Percentiles rank a stretch among this genome's conserved stretches.
Evolutionary conservation across 2,329 filamentous ascomycete species (phyloP).

Genomic region (Raffaelea albimanens): DNA sequence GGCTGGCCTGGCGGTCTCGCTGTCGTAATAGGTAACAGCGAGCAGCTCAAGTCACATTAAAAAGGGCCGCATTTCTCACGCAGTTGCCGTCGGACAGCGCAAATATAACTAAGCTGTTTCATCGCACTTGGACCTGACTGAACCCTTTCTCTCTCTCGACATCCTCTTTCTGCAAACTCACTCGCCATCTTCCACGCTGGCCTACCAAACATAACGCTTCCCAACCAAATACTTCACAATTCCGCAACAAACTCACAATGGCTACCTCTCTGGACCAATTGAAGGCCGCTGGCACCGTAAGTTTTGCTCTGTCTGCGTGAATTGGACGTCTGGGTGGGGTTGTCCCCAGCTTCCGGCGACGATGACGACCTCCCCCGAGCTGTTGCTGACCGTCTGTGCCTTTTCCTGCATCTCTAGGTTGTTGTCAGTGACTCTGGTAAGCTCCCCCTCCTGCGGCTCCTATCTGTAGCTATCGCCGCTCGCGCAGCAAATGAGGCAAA

Average conservation of each 20-base stretch:
- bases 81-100: too few relatives aligned
- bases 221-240: conserved; percentile 4
- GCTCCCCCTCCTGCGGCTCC: conserved; percentile 19
- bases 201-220: background rate
- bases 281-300: conserved; percentile 91
- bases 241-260: conserved; percentile 42
- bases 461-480: background rate
- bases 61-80: too few relatives aligned
- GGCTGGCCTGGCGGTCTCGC: too few relatives aligned
- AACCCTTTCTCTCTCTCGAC: background rate
- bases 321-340: too few relatives aligned
- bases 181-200: too few relatives aligned
- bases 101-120: too few relatives aligned
- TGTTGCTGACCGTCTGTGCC: conserved; percentile 14
- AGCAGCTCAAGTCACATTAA: too few relatives aligned
- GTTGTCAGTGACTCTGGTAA: conserved; percentile 96
- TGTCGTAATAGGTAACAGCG: too few relatives aligned
- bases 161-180: background rate
- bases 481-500: too few relatives aligned
- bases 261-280: conserved; percentile 88
- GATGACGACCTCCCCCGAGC: conserved; percentile 1
- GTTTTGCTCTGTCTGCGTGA: conserved; percentile 27
- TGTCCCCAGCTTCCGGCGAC: too few relatives aligned
- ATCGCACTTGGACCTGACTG: too few relatives aligned
- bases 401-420: conserved; percentile 42